These are phyloP conservation scores for Tulasnella sp. DNA, from an alignment of 768 basidiomycete species.

Conservation along the genomic window DNA sequence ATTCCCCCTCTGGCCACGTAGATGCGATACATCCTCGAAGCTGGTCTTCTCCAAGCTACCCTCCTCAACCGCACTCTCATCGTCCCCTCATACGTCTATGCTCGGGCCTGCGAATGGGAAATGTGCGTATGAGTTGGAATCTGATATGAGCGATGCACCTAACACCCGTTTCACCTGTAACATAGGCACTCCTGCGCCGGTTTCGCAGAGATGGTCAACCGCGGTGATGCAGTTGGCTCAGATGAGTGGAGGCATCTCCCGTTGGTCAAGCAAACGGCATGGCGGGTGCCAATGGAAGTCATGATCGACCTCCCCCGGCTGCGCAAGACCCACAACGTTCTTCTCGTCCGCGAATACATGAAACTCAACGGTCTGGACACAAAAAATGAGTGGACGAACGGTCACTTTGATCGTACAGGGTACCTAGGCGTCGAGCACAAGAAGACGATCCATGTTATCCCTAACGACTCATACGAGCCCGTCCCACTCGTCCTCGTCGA, in stretches of 20 bases:
- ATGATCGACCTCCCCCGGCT: conserved; percentile 36
- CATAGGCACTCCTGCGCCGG: conserved; percentile 29
- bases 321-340: conserved; percentile 29
- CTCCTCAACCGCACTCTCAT: conserved; percentile 35
- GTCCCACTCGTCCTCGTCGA: conserved; percentile 30
- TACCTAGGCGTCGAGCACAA: conserved; percentile 23
- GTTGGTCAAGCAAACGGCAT: conserved; percentile 24
- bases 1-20: conserved; percentile 13
- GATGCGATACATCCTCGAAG: conserved; percentile 41
- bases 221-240: conserved; percentile 32
- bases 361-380: conserved; percentile 31
- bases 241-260: conserved; percentile 34
- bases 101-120: conserved; percentile 34
- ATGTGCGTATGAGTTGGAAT: conserved; percentile 22
- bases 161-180: background rate
- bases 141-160: background rate
- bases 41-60: conserved; percentile 32
- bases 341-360: conserved; percentile 31
- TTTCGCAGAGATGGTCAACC: conserved; percentile 34
- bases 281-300: conserved; percentile 22
- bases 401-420: conserved; percentile 29
- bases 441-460: conserved; percentile 28
- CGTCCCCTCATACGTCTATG: conserved; percentile 36
- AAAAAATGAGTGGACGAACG: conserved; percentile 30
- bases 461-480: conserved; percentile 35